Conservation (phyloP, 768 basidiomycete species). For the Strobilomyces confusus region DNA sequence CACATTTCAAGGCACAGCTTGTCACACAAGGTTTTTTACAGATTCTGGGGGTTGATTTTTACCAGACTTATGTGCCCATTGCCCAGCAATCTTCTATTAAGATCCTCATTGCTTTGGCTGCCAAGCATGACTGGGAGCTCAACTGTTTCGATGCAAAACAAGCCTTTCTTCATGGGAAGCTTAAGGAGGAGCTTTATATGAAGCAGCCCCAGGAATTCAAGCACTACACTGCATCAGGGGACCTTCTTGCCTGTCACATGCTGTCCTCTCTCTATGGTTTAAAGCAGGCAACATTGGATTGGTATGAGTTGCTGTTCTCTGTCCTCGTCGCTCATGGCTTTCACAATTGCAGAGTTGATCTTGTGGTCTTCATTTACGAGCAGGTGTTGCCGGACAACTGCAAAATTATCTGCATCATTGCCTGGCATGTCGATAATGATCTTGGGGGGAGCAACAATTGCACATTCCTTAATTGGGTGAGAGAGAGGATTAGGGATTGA, state of each 20-base stretch:
- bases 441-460: not conserved
- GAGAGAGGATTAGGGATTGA: not conserved
- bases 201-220: conserved; percentile 31
- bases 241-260: not conserved
- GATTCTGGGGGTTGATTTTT: not conserved
- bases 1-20: not conserved
- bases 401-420: conserved; percentile 7
- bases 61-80: conserved; percentile 21
- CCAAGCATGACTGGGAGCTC: not conserved
- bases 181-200: conserved; percentile 32
- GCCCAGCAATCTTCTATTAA: not conserved
- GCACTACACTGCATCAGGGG: not conserved
- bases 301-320: not conserved
- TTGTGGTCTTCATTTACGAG: not conserved
- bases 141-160: conserved; percentile 6
- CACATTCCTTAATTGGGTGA: not conserved
- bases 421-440: conserved; percentile 10
- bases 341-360: not conserved
- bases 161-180: conserved; percentile 1
- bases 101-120: not conserved
- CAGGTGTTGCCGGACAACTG: not conserved
- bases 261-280: not conserved
- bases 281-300: conserved; percentile 1
- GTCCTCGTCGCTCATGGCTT: not conserved
- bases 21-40: conserved; percentile 5